These are phyloP conservation scores for Stagonosporopsis chrysanthemi DNA, from an alignment of 2,329 filamentous ascomycete genomes.

Conservation along the genomic window DNA sequence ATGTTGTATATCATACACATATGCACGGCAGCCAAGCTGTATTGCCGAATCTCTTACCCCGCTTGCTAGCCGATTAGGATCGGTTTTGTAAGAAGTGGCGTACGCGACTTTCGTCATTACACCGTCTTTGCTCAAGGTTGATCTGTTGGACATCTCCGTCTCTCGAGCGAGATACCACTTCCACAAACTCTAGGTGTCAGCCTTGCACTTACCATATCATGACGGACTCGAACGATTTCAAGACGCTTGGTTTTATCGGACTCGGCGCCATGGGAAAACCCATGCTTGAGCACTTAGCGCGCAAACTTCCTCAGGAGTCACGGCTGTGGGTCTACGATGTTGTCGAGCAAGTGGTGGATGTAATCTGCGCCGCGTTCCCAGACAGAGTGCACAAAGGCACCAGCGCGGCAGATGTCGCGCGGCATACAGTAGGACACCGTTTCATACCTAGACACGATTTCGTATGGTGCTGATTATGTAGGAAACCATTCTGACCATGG, in stretches of 20 bases:
- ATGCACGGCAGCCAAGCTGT: conserved; percentile 1
- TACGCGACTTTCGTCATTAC: background rate
- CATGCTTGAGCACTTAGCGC: conserved; percentile 60
- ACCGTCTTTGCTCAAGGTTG: background rate
- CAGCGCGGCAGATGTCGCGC: conserved; percentile 58
- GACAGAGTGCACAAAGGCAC: conserved; percentile 49
- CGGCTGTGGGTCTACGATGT: conserved; percentile 61
- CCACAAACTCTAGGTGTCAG: background rate
- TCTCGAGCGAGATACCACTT: background rate
- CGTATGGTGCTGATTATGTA: conserved; percentile 28
- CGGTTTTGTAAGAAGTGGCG: conserved; percentile 7
- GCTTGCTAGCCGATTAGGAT: conserved; percentile 6
- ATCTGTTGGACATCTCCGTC: background rate
- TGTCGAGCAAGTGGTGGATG: conserved; percentile 52
- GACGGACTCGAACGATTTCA: conserved; percentile 31
- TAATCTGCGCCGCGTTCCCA: conserved; percentile 53
- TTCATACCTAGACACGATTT: background rate
- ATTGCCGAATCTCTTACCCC: conserved; percentile 19
- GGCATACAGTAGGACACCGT: conserved; percentile 56
- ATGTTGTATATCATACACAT: background rate
- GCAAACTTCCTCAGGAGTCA: conserved; percentile 54
- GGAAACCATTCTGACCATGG: conserved; percentile 62
- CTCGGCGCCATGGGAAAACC: conserved; percentile 64
- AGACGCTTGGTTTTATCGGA: conserved; percentile 60
- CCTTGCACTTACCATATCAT: conserved; percentile 20